Evolutionary conservation across 345 rosid genomes (phyloP), one percentile per base, ranked within the genome.

Genomic region (Reutealis trisperma): DNA sequence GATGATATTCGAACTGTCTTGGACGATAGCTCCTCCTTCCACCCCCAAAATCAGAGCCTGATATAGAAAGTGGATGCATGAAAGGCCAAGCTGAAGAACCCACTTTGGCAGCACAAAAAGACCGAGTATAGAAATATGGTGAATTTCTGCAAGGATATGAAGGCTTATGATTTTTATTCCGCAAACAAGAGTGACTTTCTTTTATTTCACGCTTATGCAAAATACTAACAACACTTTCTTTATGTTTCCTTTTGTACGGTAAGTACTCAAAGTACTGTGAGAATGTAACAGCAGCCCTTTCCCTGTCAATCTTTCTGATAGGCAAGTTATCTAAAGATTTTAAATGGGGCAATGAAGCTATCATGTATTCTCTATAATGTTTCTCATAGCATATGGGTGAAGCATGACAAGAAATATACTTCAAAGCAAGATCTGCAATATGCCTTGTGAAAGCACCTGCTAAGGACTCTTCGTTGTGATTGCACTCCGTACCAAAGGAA

Each of bases 1-100:
- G 98, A 86, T 95, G 96, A 85, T 95, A 95, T 82, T 95, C 99
- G 80, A 95, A 93, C 79, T 95, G 99, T 88, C 99, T 89, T 8
- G 98, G 99, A 79, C 97, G 88, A 70, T 90, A 86, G 78, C 76
- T 84, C 82, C 67, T 74, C 63, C 60, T 82, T 80, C 84, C 89
- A 80, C 82, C 81, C 54, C 86, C 88, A 41, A 62, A 75, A 72
- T 84, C 78, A 42, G 77, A 75, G 72, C 87, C 79, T 63, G 88
- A 85, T 62, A 85, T 76, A 32, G 93, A 83, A 77, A 95, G 89
- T 21, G 97, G 83, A 78, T 85, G 93, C 85, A 93, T 78, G 49
- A 79, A 86, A 71, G 99, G 98, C 96, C 88, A 89, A 66, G 96
- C 77, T 57, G 96, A 88, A 11, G 94, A 91, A 72, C 91, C 97